Conservation (phyloP, 116 monocot genomes). For the Papilionanthe hybrid region DNA sequence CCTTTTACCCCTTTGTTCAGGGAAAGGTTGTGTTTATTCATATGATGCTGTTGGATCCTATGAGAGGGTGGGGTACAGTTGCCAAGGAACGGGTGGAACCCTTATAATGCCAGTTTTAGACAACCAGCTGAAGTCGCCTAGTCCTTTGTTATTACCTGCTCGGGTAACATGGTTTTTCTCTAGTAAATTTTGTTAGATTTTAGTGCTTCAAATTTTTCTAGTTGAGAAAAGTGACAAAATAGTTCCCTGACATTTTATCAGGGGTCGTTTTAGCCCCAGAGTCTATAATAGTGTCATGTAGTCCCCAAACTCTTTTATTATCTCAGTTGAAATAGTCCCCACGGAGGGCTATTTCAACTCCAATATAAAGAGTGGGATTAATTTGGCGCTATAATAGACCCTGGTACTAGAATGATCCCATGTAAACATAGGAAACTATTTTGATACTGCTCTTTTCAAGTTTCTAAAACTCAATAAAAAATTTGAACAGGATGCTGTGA, state of each 20-base stretch:
- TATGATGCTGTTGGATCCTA: slow-evolving; percentile 98
- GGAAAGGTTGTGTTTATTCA: slow-evolving; percentile 93
- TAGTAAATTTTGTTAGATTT: not conserved
- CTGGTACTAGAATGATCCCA: no score
- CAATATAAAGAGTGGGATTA: no score
- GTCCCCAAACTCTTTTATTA: no score
- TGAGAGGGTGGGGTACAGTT: slow-evolving; percentile 85
- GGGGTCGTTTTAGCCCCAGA: no score
- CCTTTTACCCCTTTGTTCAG: slow-evolving; percentile 24
- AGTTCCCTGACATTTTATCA: no score
- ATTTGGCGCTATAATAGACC: no score
- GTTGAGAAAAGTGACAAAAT: not conserved
- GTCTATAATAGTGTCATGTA: no score
- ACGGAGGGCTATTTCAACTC: no score
- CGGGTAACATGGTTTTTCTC: slow-evolving; percentile 30
- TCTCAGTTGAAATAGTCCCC: no score
- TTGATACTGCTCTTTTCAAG: not conserved
- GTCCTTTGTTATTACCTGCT: slow-evolving; percentile 81
- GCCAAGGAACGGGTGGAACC: slow-evolving; percentile 77
- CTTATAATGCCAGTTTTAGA: slow-evolving; percentile 95
- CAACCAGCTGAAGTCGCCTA: slow-evolving; percentile 91
- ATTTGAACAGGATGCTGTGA: slow-evolving; percentile 77
- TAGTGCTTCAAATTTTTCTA: not conserved
- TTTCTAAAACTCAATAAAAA: not conserved
- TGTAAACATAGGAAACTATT: no score